phyloP scores from a whole-genome alignment of 176 grass and related monocot species.

The Puya raimondii region DNA sequence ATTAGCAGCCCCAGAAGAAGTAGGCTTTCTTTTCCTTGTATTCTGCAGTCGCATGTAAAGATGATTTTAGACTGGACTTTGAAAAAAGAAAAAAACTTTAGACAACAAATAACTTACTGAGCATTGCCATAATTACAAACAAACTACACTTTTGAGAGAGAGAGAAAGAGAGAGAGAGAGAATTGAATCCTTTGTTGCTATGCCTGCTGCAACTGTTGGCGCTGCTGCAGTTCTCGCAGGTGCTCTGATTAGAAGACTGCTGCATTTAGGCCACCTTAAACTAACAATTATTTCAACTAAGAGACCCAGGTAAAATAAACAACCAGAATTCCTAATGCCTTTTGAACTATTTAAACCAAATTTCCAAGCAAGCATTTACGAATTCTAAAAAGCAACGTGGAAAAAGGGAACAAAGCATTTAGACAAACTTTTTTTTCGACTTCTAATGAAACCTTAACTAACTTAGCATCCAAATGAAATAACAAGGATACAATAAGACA shows the following conservation, averaged over 20 bases:
- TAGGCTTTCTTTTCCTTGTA: conserved; percentile 77
- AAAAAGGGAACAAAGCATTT: too few relatives aligned
- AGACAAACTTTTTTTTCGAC: too few relatives aligned
- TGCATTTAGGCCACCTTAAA: conserved; percentile 78
- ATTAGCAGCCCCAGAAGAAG: conserved; percentile 84
- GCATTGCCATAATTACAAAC: too few relatives aligned
- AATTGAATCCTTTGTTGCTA: neutral
- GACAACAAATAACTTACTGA: too few relatives aligned
- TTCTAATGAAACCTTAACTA: too few relatives aligned
- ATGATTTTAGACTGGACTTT: conserved; percentile 6
- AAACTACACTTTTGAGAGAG: too few relatives aligned
- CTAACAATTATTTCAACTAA: conserved; percentile 30
- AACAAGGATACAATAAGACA: neutral
- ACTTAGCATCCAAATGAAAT: too few relatives aligned
- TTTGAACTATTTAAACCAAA: neutral
- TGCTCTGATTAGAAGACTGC: conserved; percentile 59
- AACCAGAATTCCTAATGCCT: neutral
- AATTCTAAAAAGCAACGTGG: too few relatives aligned
- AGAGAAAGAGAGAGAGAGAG: too few relatives aligned
- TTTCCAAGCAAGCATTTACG: neutral
- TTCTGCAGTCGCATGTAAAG: conserved; percentile 31
- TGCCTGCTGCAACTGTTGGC: conserved; percentile 74
- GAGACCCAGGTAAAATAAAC: neutral
- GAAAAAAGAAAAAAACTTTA: neutral
- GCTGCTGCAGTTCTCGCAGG: conserved; percentile 56